phyloP scores from a whole-genome alignment of 148 eudicot species.

The Amaranthus hypochondriacus region DNA sequence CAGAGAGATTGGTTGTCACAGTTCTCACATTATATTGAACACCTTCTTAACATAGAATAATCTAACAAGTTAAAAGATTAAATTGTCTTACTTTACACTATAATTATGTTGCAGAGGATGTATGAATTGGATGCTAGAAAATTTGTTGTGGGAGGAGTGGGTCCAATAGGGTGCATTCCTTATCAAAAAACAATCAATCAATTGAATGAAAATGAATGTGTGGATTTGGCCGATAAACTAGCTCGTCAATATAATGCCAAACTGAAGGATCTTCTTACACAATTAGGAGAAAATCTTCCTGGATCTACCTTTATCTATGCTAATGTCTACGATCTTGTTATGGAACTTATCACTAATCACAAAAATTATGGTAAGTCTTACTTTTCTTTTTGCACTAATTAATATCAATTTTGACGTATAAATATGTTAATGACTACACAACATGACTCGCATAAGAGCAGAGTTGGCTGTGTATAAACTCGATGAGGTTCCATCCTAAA shows the following conservation, averaged over 20 bases:
- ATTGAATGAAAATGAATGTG: neutral
- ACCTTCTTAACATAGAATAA: too few relatives aligned
- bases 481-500: too few relatives aligned
- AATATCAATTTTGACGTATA: too few relatives aligned
- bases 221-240: neutral
- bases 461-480: too few relatives aligned
- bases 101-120: neutral
- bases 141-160: neutral
- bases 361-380: neutral
- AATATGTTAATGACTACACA: too few relatives aligned
- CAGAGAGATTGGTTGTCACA: too few relatives aligned
- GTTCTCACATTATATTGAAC: too few relatives aligned
- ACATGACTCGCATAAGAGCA: too few relatives aligned
- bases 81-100: too few relatives aligned
- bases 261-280: neutral
- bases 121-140: neutral
- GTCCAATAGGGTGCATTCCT: constrained; percentile 1
- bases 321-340: neutral
- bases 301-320: neutral
- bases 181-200: neutral
- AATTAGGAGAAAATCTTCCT: neutral
- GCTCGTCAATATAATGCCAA: neutral
- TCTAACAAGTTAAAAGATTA: too few relatives aligned
- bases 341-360: neutral
- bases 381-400: neutral